Percentiles rank a stretch among this genome's conserved stretches.
Conservation (phyloP, 1,139 yeast genomes). For the Geotrichum aggregatum region DNA sequence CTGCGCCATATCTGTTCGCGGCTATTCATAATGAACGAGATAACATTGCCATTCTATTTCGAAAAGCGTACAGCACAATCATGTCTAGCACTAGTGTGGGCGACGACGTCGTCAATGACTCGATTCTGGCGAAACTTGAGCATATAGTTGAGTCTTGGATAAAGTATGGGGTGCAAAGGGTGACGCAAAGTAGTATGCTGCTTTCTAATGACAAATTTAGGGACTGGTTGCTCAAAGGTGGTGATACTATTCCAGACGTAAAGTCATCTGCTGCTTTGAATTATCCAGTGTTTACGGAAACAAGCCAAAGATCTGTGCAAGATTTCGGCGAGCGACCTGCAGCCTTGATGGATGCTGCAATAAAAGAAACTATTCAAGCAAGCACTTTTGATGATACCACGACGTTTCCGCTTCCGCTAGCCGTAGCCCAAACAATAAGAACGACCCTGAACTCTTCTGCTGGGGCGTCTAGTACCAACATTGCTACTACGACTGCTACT, state of each 20-base stretch:
- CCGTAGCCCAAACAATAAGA: too few relatives aligned
- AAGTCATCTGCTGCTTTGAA: background rate
- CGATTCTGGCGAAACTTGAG: too few relatives aligned
- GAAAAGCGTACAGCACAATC: background rate
- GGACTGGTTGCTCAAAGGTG: background rate
- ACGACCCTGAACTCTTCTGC: too few relatives aligned
- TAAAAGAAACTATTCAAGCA: background rate
- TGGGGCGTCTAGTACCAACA: background rate
- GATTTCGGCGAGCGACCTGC: conserved; percentile 1
- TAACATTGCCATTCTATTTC: conserved; percentile 1
- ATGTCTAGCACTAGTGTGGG: too few relatives aligned
- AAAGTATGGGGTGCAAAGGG: background rate
- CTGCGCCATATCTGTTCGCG: background rate
- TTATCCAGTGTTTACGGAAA: background rate
- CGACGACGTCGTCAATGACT: too few relatives aligned
- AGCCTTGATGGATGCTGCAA: background rate
- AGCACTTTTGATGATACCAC: background rate
- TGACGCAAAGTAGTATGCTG: background rate
- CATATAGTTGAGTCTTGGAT: conserved; percentile 7
- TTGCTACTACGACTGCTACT: background rate
- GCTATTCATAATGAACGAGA: conserved; percentile 8
- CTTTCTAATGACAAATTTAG: background rate
- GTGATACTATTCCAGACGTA: background rate
- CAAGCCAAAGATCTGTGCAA: background rate
- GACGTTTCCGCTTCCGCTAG: background rate